Evolutionary conservation across 2,329 filamentous ascomycete species (phyloP), one percentile per base, ranked within the genome.

Genomic region (Mycogone perniciosa): DNA sequence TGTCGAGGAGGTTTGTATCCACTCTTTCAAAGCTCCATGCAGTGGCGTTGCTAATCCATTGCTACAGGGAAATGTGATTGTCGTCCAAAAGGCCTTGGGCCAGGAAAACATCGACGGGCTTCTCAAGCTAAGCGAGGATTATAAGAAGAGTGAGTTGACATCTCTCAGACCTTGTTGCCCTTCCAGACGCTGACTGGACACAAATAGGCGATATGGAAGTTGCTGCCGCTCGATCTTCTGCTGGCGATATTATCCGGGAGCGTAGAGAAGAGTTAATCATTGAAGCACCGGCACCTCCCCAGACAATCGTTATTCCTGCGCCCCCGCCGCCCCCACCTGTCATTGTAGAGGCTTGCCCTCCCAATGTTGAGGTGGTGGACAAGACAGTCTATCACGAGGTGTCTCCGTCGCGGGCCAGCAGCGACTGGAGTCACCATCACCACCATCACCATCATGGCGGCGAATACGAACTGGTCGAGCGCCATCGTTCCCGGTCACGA

Each of bases 31-130:
- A 30, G 11, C 4, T 3, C 7, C 7, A 9, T 11, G 8, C 1
- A 4, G 30, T 7, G 20, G 20, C 20, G 20, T 20, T 20, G 20
- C 20, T 20, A 20, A 20, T 20, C 20, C 20, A 20, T 20, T 20
- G 20, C 7, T 5, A 1, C 5, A 93, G 88, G 89, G 86, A 37
- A 85, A 86, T 58, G 86, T 86, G 26, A 82, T 93, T 59, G 80
- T 96, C 47, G 83, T 97, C 33, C 82, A 87, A 59, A 86, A 88
- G 63, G 91, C 92, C 7, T 77, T 97, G 5, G 88, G 89, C 11
- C 91, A 95, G 60, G 83, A 92, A 13, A 89, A 96, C 60, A 96
- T 96, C 56, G 90, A 96, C 59, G 87, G 95, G 61, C 77, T 96
- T 41, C 86, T 96, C 60, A 85, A 82, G 61, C 75, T 90, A 45